Evolutionary conservation across 139 green algal genomes (phyloP).

Genomic region (Chlorella sorokiniana): DNA sequence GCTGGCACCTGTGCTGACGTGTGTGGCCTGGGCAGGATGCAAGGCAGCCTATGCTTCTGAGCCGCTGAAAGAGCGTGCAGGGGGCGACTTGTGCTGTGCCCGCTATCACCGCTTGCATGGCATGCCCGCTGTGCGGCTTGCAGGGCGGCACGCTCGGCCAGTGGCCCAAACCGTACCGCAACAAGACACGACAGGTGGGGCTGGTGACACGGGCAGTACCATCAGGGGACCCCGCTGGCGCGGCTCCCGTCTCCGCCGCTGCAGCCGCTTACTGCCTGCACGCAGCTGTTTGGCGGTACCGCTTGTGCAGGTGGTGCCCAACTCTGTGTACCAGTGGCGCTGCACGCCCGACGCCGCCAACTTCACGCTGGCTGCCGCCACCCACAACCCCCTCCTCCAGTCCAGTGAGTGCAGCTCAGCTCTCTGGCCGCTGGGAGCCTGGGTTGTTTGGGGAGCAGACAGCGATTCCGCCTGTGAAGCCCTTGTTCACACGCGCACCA

Average conservation of each 20-base stretch:
- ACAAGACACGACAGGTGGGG: slow-evolving; percentile 29
- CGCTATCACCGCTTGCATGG: background rate
- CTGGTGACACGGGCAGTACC: no score
- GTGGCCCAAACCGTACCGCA: slow-evolving; percentile 30
- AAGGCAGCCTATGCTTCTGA: no score
- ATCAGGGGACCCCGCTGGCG: no score
- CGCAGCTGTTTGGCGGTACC: no score
- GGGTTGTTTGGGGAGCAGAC: background rate
- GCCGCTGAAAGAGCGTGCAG: no score
- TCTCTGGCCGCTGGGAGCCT: background rate
- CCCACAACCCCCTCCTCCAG: slow-evolving; percentile 11
- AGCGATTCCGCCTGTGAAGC: background rate
- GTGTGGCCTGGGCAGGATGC: no score
- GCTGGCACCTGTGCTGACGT: background rate
- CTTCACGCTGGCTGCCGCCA: background rate
- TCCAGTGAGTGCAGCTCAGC: background rate
- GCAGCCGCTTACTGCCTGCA: no score
- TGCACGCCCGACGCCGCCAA: slow-evolving; percentile 3
- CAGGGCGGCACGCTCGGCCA: slow-evolving; percentile 18
- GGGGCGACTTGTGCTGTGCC: background rate
- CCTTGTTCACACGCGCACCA: background rate
- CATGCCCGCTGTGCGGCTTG: background rate
- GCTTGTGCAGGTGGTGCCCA: slow-evolving; percentile 16
- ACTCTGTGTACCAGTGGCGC: slow-evolving; percentile 18
- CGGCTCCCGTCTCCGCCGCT: no score